Evolutionary conservation across 805 yeast genomes (phyloP), one percentile per base, ranked within the genome.

Genomic region (Metschnikowia gruessii): DNA sequence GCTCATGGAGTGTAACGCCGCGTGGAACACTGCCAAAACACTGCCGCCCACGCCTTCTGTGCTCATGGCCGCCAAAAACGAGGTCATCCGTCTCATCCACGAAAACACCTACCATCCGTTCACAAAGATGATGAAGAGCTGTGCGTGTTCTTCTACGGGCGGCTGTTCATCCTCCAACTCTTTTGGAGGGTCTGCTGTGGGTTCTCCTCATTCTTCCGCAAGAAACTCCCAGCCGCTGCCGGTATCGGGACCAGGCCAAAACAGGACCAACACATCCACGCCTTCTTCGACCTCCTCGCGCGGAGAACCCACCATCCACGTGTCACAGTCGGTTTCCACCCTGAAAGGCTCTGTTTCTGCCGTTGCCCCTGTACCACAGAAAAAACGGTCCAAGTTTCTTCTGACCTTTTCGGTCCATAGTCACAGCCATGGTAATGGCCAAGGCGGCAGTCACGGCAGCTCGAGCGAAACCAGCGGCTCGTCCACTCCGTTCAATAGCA

Each of bases 41-140:
- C 45, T 55, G 40, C 52, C 68, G 11, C 69, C 65, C 38, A 49
- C 50, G 21, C 74, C 73, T 1, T 24, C 22, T 6, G 57, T 60
- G 17, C 55, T 70, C 17, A 33, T 55, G 37, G 50, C 50, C 3
- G 72, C 72, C 11, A 63, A 65, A 42, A 43, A 53, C 18, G 74
- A 70, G 45, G 63, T 64, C 18, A 48, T 66, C 29, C 68, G 59
- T 41, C 49, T 70, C 12, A 51, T 69, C 35, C 60, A 63, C 42
- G 75, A 69, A 46, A 70, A 70, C 42, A 71, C 60, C 9, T 69
- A 64, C 50, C 30, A 40, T 29, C 43, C 53, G 4, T 56, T 54
- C 39, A 26, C 51, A 36, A 32, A 36, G 17, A 18, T 8, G 13
- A 40, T 41, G 45, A 18, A 24, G 34, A 40, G 11, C 17, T 35